Base-by-base conservation (phyloP, 345 rosid genomes). In the Linum trigynum region DNA sequence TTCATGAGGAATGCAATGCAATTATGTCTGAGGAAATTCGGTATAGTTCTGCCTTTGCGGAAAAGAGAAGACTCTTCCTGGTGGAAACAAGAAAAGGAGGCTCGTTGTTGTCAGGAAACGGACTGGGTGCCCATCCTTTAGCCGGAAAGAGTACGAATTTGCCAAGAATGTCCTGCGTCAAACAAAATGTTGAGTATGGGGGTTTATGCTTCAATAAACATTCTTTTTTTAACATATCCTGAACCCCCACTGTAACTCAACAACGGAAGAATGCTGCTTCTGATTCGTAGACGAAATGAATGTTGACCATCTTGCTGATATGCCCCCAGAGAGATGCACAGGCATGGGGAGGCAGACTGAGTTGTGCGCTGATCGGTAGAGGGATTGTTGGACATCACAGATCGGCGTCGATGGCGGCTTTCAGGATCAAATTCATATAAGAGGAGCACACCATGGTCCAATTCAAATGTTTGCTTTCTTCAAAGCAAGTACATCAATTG, bases 161-260 rank as follows among this genome's bases (percentile, higher is more conserved):
- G 72, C 91, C 87, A 81, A 71, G 82, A 82, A 70, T 68, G 75
- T 77, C 96, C 94, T 92, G 97, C 92, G 88, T 67, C 95, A 92
- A 92, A 89, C 85, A 85, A 89, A 87, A 84, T 79, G 83, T 77
- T 89, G 95, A 89, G 86, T 75, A 84, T 80, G 83, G 91, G 90
- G 88, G 78, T 65, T 83, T 79, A 80, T 70, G 82, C 79, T 79
- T 76, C 72, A 83, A 71, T 80, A 79, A 65, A 59, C 50, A 63
- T 65, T 38, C 41, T 71, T 76, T 71, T 67, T 71, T 64, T 66
- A 73, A 69, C 61, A 76, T 58, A 76, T 77, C 75, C 77, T 71
- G 75, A 74, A 78, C 76, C 81, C 85, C 86, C 83, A 65, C 67
- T 61, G 63, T 64, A 76, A 80, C 87, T 78, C 86, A 80, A 79